A percentile compares a stretch with the other conserved stretches of the same genome.
phyloP scores from a whole-genome alignment of 352 stramenopile genomes.

The Stramenopiles sp. region DNA sequence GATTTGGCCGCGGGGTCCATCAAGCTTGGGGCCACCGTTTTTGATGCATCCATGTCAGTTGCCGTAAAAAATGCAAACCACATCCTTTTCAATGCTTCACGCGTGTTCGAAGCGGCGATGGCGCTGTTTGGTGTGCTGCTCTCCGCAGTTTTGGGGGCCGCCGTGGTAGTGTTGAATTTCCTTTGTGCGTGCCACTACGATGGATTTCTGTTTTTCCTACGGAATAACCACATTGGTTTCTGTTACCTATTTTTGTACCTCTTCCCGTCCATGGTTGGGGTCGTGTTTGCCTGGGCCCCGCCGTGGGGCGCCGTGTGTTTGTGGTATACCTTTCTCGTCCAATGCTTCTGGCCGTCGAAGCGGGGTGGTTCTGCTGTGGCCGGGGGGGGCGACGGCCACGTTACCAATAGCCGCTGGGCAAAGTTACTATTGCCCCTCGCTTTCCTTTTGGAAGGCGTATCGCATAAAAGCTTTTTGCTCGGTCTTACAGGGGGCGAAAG shows the following conservation, averaged over 20 bases:
- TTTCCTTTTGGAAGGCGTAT: slow-evolving; percentile 59
- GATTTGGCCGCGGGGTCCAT: neutral
- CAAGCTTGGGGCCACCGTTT: neutral
- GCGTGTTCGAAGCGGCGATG: neutral
- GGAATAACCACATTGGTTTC: slow-evolving; percentile 51
- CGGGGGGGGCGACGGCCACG: slow-evolving; percentile 50
- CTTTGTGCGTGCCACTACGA: neutral
- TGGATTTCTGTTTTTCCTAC: neutral
- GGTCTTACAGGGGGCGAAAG: slow-evolving; percentile 31
- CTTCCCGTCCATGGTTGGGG: slow-evolving; percentile 56
- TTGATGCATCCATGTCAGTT: too few species aligned
- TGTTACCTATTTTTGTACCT: slow-evolving; percentile 61
- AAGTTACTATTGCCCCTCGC: slow-evolving; percentile 45
- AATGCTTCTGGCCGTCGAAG: slow-evolving; percentile 18
- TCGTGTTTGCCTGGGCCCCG: slow-evolving; percentile 58
- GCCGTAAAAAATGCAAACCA: neutral
- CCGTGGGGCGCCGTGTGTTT: slow-evolving; percentile 60
- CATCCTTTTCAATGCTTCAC: neutral
- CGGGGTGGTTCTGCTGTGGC: slow-evolving; percentile 43
- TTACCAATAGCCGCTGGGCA: slow-evolving; percentile 54
- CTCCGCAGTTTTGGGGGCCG: neutral
- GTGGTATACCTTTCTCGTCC: slow-evolving; percentile 63
- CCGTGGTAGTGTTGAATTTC: neutral
- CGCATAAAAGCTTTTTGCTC: slow-evolving; percentile 60
- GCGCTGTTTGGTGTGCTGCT: neutral